Evolutionary conservation across 2,329 filamentous ascomycete genomes (phyloP).

Genomic region (Alternaria arbusti): DNA sequence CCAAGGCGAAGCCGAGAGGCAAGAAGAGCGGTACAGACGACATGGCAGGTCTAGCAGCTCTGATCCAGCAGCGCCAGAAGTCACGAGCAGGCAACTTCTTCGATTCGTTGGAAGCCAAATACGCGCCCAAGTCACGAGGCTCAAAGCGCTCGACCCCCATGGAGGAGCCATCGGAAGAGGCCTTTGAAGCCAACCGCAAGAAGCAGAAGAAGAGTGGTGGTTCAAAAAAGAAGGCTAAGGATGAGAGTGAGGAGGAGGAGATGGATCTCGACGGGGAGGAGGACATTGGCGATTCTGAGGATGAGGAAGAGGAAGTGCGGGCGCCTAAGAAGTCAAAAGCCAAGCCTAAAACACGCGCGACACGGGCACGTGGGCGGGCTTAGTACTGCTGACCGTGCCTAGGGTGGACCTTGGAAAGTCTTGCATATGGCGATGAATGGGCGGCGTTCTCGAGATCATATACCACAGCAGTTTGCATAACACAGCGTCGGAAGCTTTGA

Average conservation of each 20-base stretch:
- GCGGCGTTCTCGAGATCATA: constrained; percentile 6
- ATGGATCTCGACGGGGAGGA: constrained; percentile 35
- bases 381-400: constrained; percentile 14
- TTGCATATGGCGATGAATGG: not conserved
- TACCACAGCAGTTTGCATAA: constrained; percentile 16
- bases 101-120: constrained; percentile 43
- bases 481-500: not conserved
- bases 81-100: constrained; percentile 45
- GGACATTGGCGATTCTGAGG: constrained; percentile 34
- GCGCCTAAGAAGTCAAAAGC: constrained; percentile 28
- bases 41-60: constrained; percentile 45
- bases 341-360: constrained; percentile 18
- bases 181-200: constrained; percentile 54
- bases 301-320: constrained; percentile 29
- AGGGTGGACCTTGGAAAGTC: not conserved
- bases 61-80: constrained; percentile 47
- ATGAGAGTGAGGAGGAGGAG: constrained; percentile 27
- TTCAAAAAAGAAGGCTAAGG: constrained; percentile 27
- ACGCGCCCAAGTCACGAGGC: constrained; percentile 47
- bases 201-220: constrained; percentile 29
- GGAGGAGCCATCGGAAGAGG: constrained; percentile 69
- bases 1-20: constrained; percentile 54
- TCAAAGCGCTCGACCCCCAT: constrained; percentile 54
- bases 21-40: constrained; percentile 41
- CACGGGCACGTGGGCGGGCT: constrained; percentile 21